Evolutionary conservation across 345 rosid species (phyloP), one percentile per base, ranked within the genome.

Genomic region (Chamaenerion angustifolium): DNA sequence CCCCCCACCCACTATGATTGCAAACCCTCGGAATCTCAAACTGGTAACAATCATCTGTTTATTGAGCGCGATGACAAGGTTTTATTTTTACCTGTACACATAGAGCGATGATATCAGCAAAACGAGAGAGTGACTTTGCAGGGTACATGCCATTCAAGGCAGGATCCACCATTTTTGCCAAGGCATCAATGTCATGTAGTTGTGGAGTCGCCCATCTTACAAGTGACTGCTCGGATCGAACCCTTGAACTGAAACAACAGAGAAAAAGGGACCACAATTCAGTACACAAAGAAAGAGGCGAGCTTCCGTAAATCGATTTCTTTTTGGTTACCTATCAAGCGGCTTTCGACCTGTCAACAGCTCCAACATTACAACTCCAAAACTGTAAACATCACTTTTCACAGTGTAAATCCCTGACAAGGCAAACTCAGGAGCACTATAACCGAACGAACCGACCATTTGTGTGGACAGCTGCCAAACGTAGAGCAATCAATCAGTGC

Each of bases 201-300:
- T 93, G 99, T 14, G 95, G 99, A 63, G 94, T 79, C 13, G 99
- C 97, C 99, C 99, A 93, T 78, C 97, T 79, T 55, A 93, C 97
- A 23, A 93, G 85, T 25, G 99, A 93, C 55, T 88, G 99, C 71
- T 93, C 99, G 42, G 88, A 64, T 70, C 99, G 80, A 9, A 64
- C 59, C 69, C 99, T 85, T 31, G 93, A 87, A 77, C 98, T 92
- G 51, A 37, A 56, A 13, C 37, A 31, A 31, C 37, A 5, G 37
- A 31, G 37, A 5, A 31, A 31, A 31, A n/a, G n/a, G n/a, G 37
- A 31, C 5, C 37, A 31, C 7, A 8, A 31, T 31, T 7, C 6
- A 31, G 8, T 31, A 31, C 5, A 5, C 37, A 8, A 31, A 31
- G 37, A 8, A 31, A 31, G 37, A 31, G 37, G 7, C 5, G 5